Evolutionary conservation across 164 flowering plant species (phyloP), one percentile per base, ranked within the genome.

Genomic region (Tetrastigma voinierianum): DNA sequence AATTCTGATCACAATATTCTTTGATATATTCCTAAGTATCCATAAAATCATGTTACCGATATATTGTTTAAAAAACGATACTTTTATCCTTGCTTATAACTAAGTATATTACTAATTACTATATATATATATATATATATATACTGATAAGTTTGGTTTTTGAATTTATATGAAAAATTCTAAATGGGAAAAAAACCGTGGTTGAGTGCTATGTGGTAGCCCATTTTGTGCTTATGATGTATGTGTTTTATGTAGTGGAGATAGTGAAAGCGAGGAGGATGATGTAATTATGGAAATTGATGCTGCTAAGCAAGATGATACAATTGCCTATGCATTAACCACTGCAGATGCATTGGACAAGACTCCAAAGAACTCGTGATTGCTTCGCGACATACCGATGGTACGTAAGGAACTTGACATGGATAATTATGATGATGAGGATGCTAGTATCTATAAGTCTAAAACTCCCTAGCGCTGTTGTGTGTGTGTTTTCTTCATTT

Each of bases 401-500:
- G 82, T 20, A 66, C 89, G 69, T n/a, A 70, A 65, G 77, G 97
- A 89, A 68, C 90, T 95, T 61, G 83, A 89, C 76, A 90, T 95
- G 97, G 99, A 95, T 8, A 23, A 88, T 68, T 95, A 95, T 70
- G 97, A 92, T 72, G 93, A 94, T 1, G 97, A 90, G 51, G 99
- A 92, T 57, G 96, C 83, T 53, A 97, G 96, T 91, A 83, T 75
- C 45, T 61, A 25, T 62, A 43, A 43, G 11, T 49, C 9, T 9
- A n/a, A 61, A 58, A 10, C n/a, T 49, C 6, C 51, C 15, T 58
- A 7, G 15, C 32, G 21, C 11, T 11, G 24, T 5, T 62, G 14
- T 48, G 23, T 43, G 44, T 5, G n/a, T n/a, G n/a, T n/a, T n/a
- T 15, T 19, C 0, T 55, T 55, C n/a, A 10, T 18, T 55, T 32